phyloP scores from a whole-genome alignment of 768 basidiomycete species.

The Amanita muscaria region DNA sequence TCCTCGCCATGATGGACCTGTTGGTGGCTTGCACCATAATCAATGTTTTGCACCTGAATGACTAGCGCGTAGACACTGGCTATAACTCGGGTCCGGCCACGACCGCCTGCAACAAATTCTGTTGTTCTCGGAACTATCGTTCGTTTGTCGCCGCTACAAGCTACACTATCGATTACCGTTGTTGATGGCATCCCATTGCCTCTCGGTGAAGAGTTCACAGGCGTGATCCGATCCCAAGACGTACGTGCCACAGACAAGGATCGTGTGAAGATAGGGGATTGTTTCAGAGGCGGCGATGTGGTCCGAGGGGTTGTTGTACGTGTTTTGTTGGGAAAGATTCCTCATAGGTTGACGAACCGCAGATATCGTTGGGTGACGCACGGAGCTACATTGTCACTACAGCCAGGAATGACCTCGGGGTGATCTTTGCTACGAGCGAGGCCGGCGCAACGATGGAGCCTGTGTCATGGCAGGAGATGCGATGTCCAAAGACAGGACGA shows the following conservation, averaged over 20 bases:
- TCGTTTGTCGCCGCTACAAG: constrained; percentile 77
- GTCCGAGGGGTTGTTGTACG: constrained; percentile 80
- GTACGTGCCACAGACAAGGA: constrained; percentile 88
- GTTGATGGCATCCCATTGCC: constrained; percentile 83
- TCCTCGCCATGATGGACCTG: constrained; percentile 53
- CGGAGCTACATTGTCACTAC: constrained; percentile 90
- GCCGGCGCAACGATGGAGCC: constrained; percentile 73
- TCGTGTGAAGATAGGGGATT: constrained; percentile 81
- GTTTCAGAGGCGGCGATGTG: constrained; percentile 88
- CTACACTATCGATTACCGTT: constrained; percentile 73
- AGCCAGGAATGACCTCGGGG: constrained; percentile 83
- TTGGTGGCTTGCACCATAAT: constrained; percentile 36
- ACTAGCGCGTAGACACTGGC: constrained; percentile 55
- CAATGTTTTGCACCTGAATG: too few species aligned
- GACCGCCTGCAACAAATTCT: constrained; percentile 68
- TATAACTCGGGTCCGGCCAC: constrained; percentile 59
- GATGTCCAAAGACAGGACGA: constrained; percentile 72
- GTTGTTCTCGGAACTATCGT: constrained; percentile 76
- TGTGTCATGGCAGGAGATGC: constrained; percentile 88
- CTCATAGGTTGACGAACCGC: neutral
- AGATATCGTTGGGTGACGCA: constrained; percentile 91
- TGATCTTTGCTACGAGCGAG: constrained; percentile 86
- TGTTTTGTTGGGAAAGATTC: constrained; percentile 13
- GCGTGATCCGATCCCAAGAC: constrained; percentile 83
- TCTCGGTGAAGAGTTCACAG: constrained; percentile 79